Evolutionary conservation across 441 rosid species (phyloP), one percentile per base, ranked within the genome.

Genomic region (Caryocar brasiliense): DNA sequence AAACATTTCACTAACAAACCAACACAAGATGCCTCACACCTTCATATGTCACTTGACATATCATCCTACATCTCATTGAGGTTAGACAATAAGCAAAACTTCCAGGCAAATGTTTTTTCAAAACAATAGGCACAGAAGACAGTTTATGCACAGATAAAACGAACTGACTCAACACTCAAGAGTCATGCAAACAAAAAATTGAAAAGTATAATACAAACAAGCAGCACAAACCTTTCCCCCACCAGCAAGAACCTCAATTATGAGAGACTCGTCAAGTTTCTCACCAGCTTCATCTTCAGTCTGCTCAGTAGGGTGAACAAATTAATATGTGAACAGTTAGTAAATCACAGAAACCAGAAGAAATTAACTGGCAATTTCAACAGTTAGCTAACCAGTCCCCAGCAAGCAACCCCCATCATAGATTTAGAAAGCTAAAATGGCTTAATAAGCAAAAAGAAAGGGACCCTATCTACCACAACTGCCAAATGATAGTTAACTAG

Each of bases 211-310:
- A 28, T 34, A 35, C 29, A 44, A 58, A 63, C 50, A 14, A 53
- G 59, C 29, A 44, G 61, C 36, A 70, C 89, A 59, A 71, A 93
- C 99, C 99, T 88, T 88, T 73, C 86, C 99, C 47, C 99, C 97
- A 51, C 80, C 70, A 58, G 95, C 95, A 76, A 76, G 85, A 74
- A 89, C 75, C 73, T 89, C 82, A 40, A 89, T 74, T 75, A 93
- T 80, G 37, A 81, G 65, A 26, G 61, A 71, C 82, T 92, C 99
- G 61, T 81, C 87, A 53, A 40, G 62, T 72, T 73, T 56, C 59
- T 65, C 65, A 33, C 68, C 82, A 54, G 60, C 56, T 35, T 47
- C 70, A 54, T 74, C 85, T 33, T 66, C 83, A 65, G 66, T 68
- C 99, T 88, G 68, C 64, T 65, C 41, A 59, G 51, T 25, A 55